Conservation (phyloP, 768 basidiomycete species). For the Hydnum rufescens region DNA sequence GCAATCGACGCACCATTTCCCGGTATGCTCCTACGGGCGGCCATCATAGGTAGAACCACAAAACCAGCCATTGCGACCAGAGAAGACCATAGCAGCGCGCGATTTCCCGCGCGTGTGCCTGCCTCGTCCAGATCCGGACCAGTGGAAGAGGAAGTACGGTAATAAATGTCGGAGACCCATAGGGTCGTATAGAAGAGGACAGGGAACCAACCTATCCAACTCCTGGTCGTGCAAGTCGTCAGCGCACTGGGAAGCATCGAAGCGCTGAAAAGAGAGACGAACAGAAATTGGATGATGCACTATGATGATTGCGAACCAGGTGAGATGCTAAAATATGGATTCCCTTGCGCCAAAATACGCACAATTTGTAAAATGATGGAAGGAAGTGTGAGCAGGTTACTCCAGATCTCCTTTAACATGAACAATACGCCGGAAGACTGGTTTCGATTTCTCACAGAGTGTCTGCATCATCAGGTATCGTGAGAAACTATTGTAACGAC, state of each 20-base stretch:
- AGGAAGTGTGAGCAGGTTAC: conserved; percentile 48
- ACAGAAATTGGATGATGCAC: conserved; percentile 74
- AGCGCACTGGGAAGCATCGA: neutral
- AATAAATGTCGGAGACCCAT: conserved; percentile 2
- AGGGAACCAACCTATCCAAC: conserved; percentile 58
- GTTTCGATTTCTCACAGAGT: neutral
- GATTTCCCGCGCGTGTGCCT: conserved; percentile 63
- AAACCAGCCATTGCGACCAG: conserved; percentile 47
- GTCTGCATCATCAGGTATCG: too few relatives aligned
- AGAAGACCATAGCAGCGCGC: conserved; percentile 63
- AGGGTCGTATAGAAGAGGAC: conserved; percentile 4
- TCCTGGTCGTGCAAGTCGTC: conserved; percentile 21
- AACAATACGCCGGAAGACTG: neutral
- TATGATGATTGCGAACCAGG: conserved; percentile 14
- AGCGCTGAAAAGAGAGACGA: conserved; percentile 16
- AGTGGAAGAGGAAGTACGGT: neutral
- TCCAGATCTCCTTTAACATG: conserved; percentile 29
- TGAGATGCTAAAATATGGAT: conserved; percentile 3
- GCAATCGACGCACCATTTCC: neutral
- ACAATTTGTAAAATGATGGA: conserved; percentile 63
- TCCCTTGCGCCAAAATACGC: conserved; percentile 16
- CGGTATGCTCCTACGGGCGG: neutral
- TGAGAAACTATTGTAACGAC: too few relatives aligned
- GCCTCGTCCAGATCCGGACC: conserved; percentile 25
- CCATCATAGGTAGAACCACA: conserved; percentile 36